Evolutionary conservation across 768 basidiomycete genomes (phyloP), one percentile per base, ranked within the genome.

Genomic region (Mycena olivaceomarginata): DNA sequence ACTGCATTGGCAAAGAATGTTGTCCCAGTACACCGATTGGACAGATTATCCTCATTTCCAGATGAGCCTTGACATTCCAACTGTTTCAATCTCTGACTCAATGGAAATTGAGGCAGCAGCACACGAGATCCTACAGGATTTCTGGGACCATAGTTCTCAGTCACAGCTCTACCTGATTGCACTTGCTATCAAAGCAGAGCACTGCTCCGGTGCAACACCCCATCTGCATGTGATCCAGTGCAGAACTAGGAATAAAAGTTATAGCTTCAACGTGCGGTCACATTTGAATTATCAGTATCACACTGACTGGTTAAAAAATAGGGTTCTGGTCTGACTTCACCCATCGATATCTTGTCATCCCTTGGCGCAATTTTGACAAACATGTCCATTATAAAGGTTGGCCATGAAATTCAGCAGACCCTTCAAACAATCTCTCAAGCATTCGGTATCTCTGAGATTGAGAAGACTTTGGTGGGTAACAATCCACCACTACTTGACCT

Each of bases 41-140:
- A 45, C 57, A 16, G 69, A 70, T 37, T 57, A 46, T 12, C 69
- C 57, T 15, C 45, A 10, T 37, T 70, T 70, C 43, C 22, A 37
- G 12, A 4, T 2, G 2, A 46, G 18, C n/a, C 2, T 6, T 2
- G 57, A 13, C 40, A 20, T 59, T 69, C 15, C 40, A 9, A 20
- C 57, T 8, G n/a, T 39, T 45, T 31, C 18, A 4, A 1, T 57
- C 7, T 60, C 57, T 12, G 69, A 70, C 18, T 60, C 69, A 18
- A 53, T 67, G 31, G 31, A 31, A 16, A 67, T 67, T 53, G 46
- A 51, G 15, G 63, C 40, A n/a, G 41, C 18, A 9, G 63, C 63
- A 25, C 1, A 45, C n/a, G n/a, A 65, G 16, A 65, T 65, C 37
- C 60, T 62, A 39, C 60, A 37, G 60, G 37, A 39, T n/a, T 25